phyloP scores from a whole-genome alignment of 805 yeast genomes.

The Brettanomyces naardenensis region DNA sequence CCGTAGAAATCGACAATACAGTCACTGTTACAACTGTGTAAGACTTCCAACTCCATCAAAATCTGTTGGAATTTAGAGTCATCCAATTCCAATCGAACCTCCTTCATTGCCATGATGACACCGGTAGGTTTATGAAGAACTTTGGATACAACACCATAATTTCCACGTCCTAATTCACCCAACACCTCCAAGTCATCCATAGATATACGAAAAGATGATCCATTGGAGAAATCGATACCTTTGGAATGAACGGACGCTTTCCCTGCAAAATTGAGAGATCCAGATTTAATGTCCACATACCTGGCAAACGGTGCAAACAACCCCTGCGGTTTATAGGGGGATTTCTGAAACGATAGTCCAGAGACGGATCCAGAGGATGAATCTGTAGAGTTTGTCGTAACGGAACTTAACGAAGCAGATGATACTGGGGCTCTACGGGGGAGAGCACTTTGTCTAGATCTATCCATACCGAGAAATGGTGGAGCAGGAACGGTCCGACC shows the following conservation, averaged over 20 bases:
- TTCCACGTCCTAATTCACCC: constrained; percentile 91
- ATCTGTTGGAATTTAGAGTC: constrained; percentile 92
- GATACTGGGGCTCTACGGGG: neutral
- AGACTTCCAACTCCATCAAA: constrained; percentile 89
- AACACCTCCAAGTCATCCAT: constrained; percentile 75
- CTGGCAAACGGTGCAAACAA: constrained; percentile 78
- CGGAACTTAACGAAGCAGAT: neutral
- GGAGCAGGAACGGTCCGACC: neutral
- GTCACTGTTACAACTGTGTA: constrained; percentile 86
- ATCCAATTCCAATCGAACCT: constrained; percentile 86
- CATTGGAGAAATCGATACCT: constrained; percentile 86
- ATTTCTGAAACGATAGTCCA: neutral
- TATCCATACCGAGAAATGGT: neutral
- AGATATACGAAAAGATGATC: constrained; percentile 79
- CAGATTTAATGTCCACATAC: constrained; percentile 86
- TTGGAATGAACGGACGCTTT: constrained; percentile 87
- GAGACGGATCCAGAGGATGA: neutral
- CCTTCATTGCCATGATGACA: constrained; percentile 94
- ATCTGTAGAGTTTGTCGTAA: neutral
- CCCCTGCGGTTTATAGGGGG: constrained; percentile 37
- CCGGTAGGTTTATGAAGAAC: constrained; percentile 91
- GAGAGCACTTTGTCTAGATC: neutral
- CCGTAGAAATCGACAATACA: constrained; percentile 95
- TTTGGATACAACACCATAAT: constrained; percentile 92
- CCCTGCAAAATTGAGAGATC: constrained; percentile 86